Evolutionary conservation across 1,284 basidiomycete genomes (phyloP), one percentile per base, ranked within the genome.

Genomic region (Pterulicium gracile): DNA sequence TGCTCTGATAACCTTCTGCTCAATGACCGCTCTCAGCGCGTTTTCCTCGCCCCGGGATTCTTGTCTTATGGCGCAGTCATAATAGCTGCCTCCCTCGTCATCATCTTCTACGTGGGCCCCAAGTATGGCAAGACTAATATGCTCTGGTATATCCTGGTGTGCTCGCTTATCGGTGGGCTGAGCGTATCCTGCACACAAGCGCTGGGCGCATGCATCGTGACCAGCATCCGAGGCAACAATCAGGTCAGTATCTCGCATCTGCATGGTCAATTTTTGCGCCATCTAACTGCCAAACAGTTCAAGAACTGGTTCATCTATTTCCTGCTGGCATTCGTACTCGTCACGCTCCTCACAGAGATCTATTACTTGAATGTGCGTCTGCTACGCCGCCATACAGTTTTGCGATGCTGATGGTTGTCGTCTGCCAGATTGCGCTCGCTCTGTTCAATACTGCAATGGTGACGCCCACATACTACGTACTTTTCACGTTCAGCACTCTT

Each of bases 151-250:
- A 93, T 96, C 55, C 69, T 75, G 40, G 88, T 97, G 32, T 98
- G 95, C 65, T 92, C 87, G 52, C 81, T 98, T 72, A 97, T 98
- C 57, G 95, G 95, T 21, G 95, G 96, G 1, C 85, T 98, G 50
- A 91, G 86, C 51, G 95, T 98, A 55, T 93, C 88, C 55, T 94
- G 95, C 49, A 97, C 93, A 2, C 93, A 91, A 39, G 95, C 95
- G 24, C 75, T 98, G 17, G 95, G 95, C 27, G 70, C 89, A 18
- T 86, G 92, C 35, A 96, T 98, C 57, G 79, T 98, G 24, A 83
- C 88, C 24, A 84, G 81, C 35, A 88, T 84, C 15, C 72, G 80
- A 65, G 93, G 93, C 42, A 75, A 88, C 57, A 95, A 88, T 60
- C 91, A 93, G 75, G 84, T 79, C 42, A 3, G 68, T 59, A n/a